Base-by-base conservation (phyloP, 2,329 filamentous ascomycete species). In the Aspergillus sclerotialis region DNA sequence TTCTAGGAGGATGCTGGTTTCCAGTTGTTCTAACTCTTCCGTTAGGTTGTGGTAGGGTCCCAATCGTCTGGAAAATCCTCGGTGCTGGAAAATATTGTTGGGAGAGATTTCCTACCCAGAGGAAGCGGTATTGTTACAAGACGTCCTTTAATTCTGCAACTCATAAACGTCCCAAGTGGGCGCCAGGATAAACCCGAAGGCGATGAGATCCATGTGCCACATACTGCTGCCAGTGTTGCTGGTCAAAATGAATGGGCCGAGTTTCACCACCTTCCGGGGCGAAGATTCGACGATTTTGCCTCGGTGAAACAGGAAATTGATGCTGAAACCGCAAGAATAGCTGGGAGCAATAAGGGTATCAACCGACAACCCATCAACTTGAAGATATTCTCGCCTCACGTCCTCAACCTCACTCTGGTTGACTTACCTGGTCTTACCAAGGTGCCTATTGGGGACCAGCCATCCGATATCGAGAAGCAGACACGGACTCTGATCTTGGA, bases 11-110 rank as follows among this genome's bases (percentile, higher is more conserved):
- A n/a, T n/a, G n/a, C n/a, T n/a, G n/a, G n/a, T n/a, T n/a, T n/a
- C n/a, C n/a, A n/a, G n/a, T 43, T 32, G 48, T 55, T 37, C 54
- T 42, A 34, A 28, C 37, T 37, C 50, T 40, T 43, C 14, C 40
- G 30, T 25, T 30, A 96, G 90, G 90, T 98, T 46, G 92, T 98
- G 41, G 92, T 98, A 52, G 92, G 92, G 45, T 98, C 92, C 41
- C 92, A 98, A 68, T 96, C 92, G 8, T 93, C 92, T 37, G 92
- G 92, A 58, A 98, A 98, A 70, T 96, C 90, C 11, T 96, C 92
- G 6, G 92, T 98, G 16, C 81, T 98, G 45, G 92, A 98, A 69
- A 98, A 98, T 65, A 94, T 98, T 50, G 92, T 98, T 55, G 92
- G 92, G 54, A 80, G 90, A 65, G 92, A 98, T 67, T 98, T 98